These are phyloP conservation scores for Hyaloscypha hepaticicola DNA, from an alignment of 495 filamentous ascomycete species.

Conservation along the genomic window DNA sequence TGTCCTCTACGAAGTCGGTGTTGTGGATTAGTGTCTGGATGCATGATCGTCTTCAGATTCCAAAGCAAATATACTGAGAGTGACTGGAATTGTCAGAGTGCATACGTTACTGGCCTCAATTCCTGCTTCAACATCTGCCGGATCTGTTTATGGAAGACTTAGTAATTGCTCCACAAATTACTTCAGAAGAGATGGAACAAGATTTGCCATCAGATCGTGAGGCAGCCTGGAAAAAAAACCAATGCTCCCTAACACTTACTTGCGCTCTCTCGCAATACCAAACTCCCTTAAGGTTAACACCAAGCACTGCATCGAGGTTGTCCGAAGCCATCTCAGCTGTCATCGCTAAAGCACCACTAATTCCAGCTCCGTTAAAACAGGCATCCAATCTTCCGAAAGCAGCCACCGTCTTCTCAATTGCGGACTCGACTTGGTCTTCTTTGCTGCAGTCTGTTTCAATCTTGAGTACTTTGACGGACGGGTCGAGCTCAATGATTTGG, in stretches of 20 bases:
- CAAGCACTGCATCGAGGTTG: constrained; percentile 52
- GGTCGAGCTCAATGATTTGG: constrained; percentile 48
- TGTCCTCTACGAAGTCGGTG: constrained; percentile 14
- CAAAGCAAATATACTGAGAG: no score
- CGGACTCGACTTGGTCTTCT: constrained; percentile 44
- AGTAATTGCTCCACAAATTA: background rate
- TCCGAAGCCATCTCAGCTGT: constrained; percentile 44
- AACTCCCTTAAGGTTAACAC: constrained; percentile 64
- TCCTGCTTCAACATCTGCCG: constrained; percentile 47
- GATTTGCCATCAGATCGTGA: background rate
- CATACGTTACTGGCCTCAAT: constrained; percentile 16
- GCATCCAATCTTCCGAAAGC: constrained; percentile 55
- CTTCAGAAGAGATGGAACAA: background rate
- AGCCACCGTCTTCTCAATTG: constrained; percentile 40
- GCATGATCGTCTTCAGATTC: no score
- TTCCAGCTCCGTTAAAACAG: constrained; percentile 63
- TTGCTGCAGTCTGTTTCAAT: constrained; percentile 55
- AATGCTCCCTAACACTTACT: background rate
- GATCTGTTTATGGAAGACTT: constrained; percentile 33
- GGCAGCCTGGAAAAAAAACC: background rate
- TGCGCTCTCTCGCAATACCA: constrained; percentile 66
- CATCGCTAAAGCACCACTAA: constrained; percentile 58
- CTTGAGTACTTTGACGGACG: constrained; percentile 43
- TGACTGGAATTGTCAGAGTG: background rate
- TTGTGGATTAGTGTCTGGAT: background rate